A percentile compares a stretch with the other conserved stretches of the same genome.
Evolutionary conservation across 2,329 filamentous ascomycete species (phyloP).

Genomic region (Talaromyces sp.): DNA sequence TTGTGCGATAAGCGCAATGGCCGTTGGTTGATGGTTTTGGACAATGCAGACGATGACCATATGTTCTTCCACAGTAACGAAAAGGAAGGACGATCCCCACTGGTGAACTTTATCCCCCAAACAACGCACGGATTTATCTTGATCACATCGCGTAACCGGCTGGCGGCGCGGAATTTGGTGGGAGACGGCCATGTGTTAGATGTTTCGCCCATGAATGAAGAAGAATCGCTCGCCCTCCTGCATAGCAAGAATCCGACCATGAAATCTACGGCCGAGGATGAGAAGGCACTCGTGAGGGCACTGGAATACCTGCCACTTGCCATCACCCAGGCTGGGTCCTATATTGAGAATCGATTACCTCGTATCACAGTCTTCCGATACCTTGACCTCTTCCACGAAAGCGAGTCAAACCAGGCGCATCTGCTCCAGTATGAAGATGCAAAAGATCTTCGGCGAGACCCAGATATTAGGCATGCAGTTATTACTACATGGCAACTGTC

Average conservation of each 20-base stretch:
- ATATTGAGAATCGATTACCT: slow-evolving; percentile 17
- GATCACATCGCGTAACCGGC: slow-evolving; percentile 12
- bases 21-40: slow-evolving; percentile 21
- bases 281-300: neutral
- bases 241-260: slow-evolving; percentile 18
- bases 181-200: slow-evolving; percentile 12
- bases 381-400: slow-evolving; percentile 9
- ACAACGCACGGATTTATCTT: slow-evolving; percentile 12
- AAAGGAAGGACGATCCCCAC: neutral
- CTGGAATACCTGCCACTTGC: slow-evolving; percentile 26
- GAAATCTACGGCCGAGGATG: neutral
- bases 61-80: slow-evolving; percentile 8
- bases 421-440: slow-evolving; percentile 30
- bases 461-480: slow-evolving; percentile 18
- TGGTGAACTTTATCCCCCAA: slow-evolving; percentile 15
- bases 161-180: slow-evolving; percentile 8
- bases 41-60: slow-evolving; percentile 19
- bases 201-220: slow-evolving; percentile 19
- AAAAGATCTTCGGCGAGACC: slow-evolving; percentile 16
- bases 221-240: slow-evolving; percentile 22
- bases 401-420: neutral
- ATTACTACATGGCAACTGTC: slow-evolving; percentile 27
- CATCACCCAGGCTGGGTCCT: slow-evolving; percentile 23
- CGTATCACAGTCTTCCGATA: neutral
- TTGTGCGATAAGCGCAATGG: slow-evolving; percentile 14